Conservation (phyloP, 306 rosid species). For the Citrullus mucosospermus region DNA sequence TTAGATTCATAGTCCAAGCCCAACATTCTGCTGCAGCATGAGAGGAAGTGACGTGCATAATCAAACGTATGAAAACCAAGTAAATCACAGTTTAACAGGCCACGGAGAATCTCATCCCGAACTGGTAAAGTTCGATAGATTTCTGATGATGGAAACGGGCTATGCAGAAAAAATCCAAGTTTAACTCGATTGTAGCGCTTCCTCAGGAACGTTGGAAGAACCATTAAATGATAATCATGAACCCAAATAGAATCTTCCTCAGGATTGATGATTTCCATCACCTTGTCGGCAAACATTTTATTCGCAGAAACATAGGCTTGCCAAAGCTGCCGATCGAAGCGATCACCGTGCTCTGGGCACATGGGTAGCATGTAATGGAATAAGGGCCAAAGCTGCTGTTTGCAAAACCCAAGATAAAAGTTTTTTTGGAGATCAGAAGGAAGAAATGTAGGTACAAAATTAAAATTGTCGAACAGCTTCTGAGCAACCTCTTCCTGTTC, state of each 20-base stretch:
- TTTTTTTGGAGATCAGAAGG: slow-evolving; percentile 13
- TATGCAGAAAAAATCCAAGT: slow-evolving; percentile 15
- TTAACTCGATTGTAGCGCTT: slow-evolving; percentile 17
- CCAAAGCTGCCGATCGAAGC: slow-evolving; percentile 13
- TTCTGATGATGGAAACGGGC: slow-evolving; percentile 16
- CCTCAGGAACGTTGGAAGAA: slow-evolving; percentile 13
- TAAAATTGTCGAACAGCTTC: slow-evolving; percentile 10
- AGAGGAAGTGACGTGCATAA: slow-evolving; percentile 18
- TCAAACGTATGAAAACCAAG: slow-evolving; percentile 17
- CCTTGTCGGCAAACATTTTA: slow-evolving; percentile 14
- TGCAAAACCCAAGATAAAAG: slow-evolving; percentile 15
- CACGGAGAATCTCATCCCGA: slow-evolving; percentile 18
- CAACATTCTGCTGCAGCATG: slow-evolving; percentile 17
- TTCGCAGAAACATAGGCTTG: slow-evolving; percentile 18
- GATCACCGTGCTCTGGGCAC: slow-evolving; percentile 17
- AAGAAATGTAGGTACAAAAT: slow-evolving; percentile 13
- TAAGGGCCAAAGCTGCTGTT: slow-evolving; percentile 16
- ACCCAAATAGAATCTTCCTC: slow-evolving; percentile 15
- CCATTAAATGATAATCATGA: slow-evolving; percentile 16
- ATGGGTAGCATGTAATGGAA: slow-evolving; percentile 19
- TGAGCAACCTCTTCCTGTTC: slow-evolving; percentile 18
- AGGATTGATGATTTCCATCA: slow-evolving; percentile 12
- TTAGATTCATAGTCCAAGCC: slow-evolving; percentile 16
- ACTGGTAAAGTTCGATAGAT: slow-evolving; percentile 16
- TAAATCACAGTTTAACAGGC: slow-evolving; percentile 12